Base-by-base conservation (phyloP, 805 yeast species). In the Yarrowia alimentaria region DNA sequence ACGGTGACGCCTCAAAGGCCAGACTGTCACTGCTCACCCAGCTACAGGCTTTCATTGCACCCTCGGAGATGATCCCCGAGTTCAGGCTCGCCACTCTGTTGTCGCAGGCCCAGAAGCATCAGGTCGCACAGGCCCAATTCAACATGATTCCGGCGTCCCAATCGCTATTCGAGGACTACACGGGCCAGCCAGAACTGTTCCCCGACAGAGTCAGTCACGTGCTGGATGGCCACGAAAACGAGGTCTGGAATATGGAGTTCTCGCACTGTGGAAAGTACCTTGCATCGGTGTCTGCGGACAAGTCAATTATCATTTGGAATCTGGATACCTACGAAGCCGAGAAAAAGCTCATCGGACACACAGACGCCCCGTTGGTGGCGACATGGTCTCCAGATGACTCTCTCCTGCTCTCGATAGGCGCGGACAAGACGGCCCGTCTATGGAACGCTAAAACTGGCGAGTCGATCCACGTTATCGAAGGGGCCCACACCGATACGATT, bases 221-320 rank as follows among this genome's bases (percentile, higher is more conserved):
- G 0, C 65, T 85, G 6, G 56, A 66, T 1, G 69, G 72, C 34
- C 93, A 85, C 60, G 64, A 31, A 6, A 79, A 82, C 60, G 95
- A 90, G 63, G 91, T 87, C 10, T 90, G 97, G 97, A 83, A 73
- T 61, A 73, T 84, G 11, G 77, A 77, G 53, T 89, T 86, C 61
- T 83, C 93, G 5, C 85, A 88, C 37, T 75, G 77, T 66, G 96
- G 96, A 3, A 74, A 73, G 55, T 80, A 71, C 56, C 68, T 90
- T 30, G 94, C 87, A n/a, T 77, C 90, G 0, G 84, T 90, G 0
- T 80, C 93, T 6, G 74, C 79, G 12, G 94, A 87, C 61, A 74
- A 79, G 6, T 70, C 74, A 18, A 72, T 86, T 28, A 67, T 79
- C 24, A 71, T 89, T 10, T 88, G 85, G 68, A 83, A 82, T 62